Conservation (phyloP, 208 protist species). For the Novymonas esmeraldas region DNA sequence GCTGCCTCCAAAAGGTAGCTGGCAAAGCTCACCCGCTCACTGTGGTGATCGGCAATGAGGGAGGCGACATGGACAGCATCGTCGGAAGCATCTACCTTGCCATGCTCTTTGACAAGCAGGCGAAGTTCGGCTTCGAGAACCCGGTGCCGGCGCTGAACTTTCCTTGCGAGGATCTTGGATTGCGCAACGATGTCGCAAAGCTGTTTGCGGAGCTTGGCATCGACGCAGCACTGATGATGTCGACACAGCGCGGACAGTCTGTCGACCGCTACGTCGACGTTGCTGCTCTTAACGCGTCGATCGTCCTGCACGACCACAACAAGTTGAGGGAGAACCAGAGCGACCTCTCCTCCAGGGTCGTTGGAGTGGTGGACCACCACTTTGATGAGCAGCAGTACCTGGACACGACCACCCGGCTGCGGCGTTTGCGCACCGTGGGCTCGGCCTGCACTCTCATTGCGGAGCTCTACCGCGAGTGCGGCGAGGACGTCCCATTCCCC, state of each 20-base stretch:
- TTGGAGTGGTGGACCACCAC: conserved; percentile 88
- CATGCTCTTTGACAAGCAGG: conserved; percentile 52
- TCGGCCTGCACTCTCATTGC: conserved; percentile 84
- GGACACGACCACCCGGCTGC: conserved; percentile 29
- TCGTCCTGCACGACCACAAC: conserved; percentile 91
- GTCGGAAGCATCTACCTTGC: conserved; percentile 85
- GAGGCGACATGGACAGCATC: conserved; percentile 89
- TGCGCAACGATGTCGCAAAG: conserved; percentile 74
- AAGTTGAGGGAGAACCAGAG: conserved; percentile 52
- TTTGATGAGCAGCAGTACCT: conserved; percentile 72
- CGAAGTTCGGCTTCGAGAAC: conserved; percentile 31
- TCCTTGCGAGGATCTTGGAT: conserved; percentile 62
- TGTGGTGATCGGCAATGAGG: conserved; percentile 83
- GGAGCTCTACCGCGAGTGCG: conserved; percentile 50
- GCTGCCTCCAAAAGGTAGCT: conserved; percentile 28
- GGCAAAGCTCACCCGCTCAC: conserved; percentile 33
- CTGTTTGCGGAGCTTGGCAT: conserved; percentile 57
- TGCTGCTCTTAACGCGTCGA: conserved; percentile 11
- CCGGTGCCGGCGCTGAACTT: conserved; percentile 84
- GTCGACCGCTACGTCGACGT: conserved; percentile 42
- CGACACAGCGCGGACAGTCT: conserved; percentile 28
- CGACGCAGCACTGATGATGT: conserved; percentile 45
- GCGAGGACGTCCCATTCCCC: conserved; percentile 51
- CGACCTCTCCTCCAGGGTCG: conserved; percentile 35
- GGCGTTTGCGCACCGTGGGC: conserved; percentile 58